These are phyloP conservation scores for Candida railenensis DNA, from an alignment of 805 yeast species.

Conservation along the genomic window DNA sequence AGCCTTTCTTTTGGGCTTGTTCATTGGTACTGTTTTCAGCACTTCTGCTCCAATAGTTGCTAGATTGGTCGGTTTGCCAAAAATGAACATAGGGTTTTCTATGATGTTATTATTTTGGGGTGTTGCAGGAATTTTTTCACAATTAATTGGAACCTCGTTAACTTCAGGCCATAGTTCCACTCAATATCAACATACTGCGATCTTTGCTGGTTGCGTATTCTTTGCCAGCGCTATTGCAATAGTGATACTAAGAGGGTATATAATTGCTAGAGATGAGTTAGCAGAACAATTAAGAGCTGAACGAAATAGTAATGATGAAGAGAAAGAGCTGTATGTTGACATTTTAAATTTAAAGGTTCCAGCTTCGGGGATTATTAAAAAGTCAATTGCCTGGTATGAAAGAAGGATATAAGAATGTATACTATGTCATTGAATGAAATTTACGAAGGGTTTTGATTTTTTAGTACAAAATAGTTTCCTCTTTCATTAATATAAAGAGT, in stretches of 20 bases:
- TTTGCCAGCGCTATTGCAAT: constrained; percentile 43
- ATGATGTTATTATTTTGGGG: constrained; percentile 57
- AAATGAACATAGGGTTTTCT: constrained; percentile 48
- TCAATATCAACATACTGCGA: constrained; percentile 52
- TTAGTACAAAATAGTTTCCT: too few relatives aligned
- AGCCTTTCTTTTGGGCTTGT: constrained; percentile 50
- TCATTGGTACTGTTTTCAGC: constrained; percentile 65
- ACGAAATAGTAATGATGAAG: constrained; percentile 6
- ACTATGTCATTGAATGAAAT: too few relatives aligned
- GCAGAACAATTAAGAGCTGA: background rate
- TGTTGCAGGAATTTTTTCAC: constrained; percentile 50
- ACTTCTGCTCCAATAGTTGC: constrained; percentile 52
- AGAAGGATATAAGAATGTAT: background rate
- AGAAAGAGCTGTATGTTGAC: background rate
- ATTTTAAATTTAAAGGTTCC: background rate
- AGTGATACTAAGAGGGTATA: constrained; percentile 52
- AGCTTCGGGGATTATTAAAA: background rate
- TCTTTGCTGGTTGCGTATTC: constrained; percentile 58
- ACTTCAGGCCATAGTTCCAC: constrained; percentile 36
- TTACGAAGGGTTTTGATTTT: too few relatives aligned
- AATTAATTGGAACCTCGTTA: constrained; percentile 57
- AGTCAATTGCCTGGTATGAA: background rate
- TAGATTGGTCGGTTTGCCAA: constrained; percentile 52
- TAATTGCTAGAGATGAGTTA: constrained; percentile 46
- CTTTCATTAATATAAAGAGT: too few relatives aligned